phyloP scores from a whole-genome alignment of 495 filamentous ascomycete species.

The Aspergillus biplanus region DNA sequence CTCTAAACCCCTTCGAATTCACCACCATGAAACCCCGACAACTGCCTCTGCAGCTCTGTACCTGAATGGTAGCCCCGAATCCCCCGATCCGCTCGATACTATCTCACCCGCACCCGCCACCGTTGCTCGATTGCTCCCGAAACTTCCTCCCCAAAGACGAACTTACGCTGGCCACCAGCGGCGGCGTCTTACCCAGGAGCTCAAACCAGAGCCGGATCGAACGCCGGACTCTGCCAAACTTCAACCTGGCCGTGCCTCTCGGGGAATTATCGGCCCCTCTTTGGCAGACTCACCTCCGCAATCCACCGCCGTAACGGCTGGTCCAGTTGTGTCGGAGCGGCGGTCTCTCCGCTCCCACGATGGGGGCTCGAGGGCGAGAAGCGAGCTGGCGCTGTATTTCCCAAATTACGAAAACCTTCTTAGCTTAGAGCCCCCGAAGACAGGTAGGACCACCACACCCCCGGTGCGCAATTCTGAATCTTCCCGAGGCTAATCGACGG shows the following conservation, averaged over 20 bases:
- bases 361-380: constrained; percentile 68
- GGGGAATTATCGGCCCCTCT: not conserved
- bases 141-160: constrained; percentile 17
- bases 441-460: constrained; percentile 58
- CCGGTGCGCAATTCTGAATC: not conserved
- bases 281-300: not conserved
- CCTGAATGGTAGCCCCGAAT: constrained; percentile 20
- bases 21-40: constrained; percentile 11
- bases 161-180: constrained; percentile 14
- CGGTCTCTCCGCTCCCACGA: constrained; percentile 56
- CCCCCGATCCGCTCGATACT: constrained; percentile 45
- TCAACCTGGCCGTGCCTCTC: not conserved
- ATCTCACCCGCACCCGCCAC: constrained; percentile 34
- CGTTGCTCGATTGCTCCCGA: constrained; percentile 3
- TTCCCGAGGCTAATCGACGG: not conserved
- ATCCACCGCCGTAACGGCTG: constrained; percentile 12
- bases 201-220: not conserved
- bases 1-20: constrained; percentile 14
- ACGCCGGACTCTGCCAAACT: not conserved
- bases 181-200: constrained; percentile 9
- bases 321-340: constrained; percentile 28
- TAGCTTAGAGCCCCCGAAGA: constrained; percentile 74
- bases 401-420: constrained; percentile 90
- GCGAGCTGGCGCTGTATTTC: constrained; percentile 85
- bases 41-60: constrained; percentile 10